A percentile compares a stretch with the other conserved stretches of the same genome.
These are phyloP conservation scores for Aegilops speltoides DNA, from an alignment of 176 grass and related monocot species.

Conservation along the genomic window DNA sequence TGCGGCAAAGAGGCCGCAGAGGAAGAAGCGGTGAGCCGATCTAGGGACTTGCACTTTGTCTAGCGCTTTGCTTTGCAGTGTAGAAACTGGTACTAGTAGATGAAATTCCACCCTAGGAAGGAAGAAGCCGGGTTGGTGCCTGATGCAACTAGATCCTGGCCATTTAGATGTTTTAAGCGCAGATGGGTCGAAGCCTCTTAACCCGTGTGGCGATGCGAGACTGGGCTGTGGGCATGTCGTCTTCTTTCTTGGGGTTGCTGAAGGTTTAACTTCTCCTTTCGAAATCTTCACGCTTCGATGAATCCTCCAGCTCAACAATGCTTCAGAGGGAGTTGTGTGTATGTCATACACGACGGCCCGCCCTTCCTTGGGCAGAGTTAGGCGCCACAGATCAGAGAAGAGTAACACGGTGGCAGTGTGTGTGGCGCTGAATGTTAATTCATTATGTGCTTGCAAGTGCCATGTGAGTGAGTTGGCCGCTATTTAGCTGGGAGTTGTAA, in stretches of 20 bases:
- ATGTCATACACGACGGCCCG: no score
- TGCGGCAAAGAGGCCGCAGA: conserved; percentile 12
- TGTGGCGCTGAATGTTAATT: no score
- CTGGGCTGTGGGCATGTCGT: background rate
- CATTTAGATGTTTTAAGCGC: background rate
- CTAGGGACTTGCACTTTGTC: background rate
- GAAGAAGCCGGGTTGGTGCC: background rate
- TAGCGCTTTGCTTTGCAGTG: background rate
- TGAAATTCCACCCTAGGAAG: background rate
- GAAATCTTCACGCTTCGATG: background rate
- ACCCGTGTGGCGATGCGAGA: background rate
- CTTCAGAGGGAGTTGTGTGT: background rate
- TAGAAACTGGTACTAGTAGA: background rate
- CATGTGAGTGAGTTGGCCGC: no score
- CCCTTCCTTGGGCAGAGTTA: no score
- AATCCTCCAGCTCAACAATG: background rate
- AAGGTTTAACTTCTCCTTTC: background rate
- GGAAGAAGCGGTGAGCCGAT: background rate
- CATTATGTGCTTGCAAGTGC: no score
- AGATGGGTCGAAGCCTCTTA: background rate
- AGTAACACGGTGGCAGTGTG: no score
- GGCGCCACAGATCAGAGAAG: no score
- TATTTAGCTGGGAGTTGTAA: no score
- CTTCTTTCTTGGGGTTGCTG: background rate
- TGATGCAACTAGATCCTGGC: background rate